phyloP scores from a whole-genome alignment of 345 rosid genomes.

The Corymbia maculata region DNA sequence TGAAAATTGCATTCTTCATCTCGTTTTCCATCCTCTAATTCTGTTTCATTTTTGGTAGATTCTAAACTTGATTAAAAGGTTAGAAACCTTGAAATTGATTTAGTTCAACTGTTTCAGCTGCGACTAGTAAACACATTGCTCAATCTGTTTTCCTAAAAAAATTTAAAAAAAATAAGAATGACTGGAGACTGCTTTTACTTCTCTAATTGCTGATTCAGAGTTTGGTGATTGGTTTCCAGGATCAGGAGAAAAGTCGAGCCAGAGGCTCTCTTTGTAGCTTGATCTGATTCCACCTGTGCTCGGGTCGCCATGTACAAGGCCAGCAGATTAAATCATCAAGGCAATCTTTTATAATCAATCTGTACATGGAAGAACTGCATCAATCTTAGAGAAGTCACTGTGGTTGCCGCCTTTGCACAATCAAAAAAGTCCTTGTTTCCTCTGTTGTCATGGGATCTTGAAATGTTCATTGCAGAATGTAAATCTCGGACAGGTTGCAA shows the following conservation, averaged over 20 bases:
- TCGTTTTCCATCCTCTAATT: background rate
- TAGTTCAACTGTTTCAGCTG: background rate
- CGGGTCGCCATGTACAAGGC: background rate
- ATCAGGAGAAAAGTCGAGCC: slow-evolving; percentile 68
- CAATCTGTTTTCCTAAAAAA: background rate
- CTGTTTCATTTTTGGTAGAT: background rate
- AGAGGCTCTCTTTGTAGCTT: slow-evolving; percentile 61
- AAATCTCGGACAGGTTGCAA: background rate
- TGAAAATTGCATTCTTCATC: background rate
- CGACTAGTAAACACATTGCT: background rate
- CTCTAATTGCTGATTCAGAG: background rate
- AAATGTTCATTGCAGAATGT: background rate
- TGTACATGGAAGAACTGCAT: background rate
- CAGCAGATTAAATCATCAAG: background rate
- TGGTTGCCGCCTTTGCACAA: background rate
- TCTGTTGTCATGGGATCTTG: background rate
- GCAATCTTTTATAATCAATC: background rate
- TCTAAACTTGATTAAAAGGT: background rate
- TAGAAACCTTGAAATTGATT: background rate
- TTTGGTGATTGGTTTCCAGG: slow-evolving; percentile 27
- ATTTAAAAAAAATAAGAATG: background rate
- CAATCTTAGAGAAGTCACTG: background rate
- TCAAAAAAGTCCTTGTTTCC: background rate
- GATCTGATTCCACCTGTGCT: background rate
- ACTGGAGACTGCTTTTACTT: background rate